Percentiles rank a stretch among this genome's conserved stretches.
Conservation (phyloP, 2,329 filamentous ascomycete genomes). For the Neoarthrinium moseri region DNA sequence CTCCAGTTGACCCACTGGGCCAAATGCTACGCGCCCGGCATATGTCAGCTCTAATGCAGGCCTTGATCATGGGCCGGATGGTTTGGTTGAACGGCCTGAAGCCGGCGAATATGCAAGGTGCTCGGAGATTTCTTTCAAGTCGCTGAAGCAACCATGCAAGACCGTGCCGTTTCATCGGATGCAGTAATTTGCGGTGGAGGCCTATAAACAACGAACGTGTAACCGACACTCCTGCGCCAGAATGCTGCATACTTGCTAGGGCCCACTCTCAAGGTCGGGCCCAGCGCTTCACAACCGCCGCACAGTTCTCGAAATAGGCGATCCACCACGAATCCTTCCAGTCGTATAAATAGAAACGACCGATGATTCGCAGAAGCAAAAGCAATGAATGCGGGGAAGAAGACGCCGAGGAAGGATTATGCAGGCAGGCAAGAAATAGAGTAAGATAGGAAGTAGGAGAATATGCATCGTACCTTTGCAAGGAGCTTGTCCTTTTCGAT, state of each 20-base stretch:
- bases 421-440: constrained; percentile 4
- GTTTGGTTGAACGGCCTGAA: too few relatives aligned
- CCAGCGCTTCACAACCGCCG: constrained; percentile 27
- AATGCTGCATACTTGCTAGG: constrained; percentile 12
- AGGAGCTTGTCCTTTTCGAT: constrained; percentile 85
- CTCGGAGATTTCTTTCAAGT: constrained; percentile 13
- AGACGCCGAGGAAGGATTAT: constrained; percentile 9
- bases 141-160: constrained; percentile 4
- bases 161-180: constrained; percentile 8
- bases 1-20: background rate
- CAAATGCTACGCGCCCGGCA: background rate
- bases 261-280: constrained; percentile 24
- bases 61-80: too few relatives aligned
- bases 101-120: constrained; percentile 11
- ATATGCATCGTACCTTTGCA: constrained; percentile 61
- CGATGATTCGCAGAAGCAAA: constrained; percentile 6
- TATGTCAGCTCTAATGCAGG: background rate
- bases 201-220: constrained; percentile 2
- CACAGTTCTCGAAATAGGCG: background rate
- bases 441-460: constrained; percentile 11
- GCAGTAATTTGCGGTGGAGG: constrained; percentile 10
- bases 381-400: background rate
- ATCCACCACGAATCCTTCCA: background rate
- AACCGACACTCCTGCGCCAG: constrained; percentile 3
- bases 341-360: constrained; percentile 7